Evolutionary conservation across 345 rosid genomes (phyloP), one percentile per base, ranked within the genome.

Genomic region (Tarenaya hassleriana): DNA sequence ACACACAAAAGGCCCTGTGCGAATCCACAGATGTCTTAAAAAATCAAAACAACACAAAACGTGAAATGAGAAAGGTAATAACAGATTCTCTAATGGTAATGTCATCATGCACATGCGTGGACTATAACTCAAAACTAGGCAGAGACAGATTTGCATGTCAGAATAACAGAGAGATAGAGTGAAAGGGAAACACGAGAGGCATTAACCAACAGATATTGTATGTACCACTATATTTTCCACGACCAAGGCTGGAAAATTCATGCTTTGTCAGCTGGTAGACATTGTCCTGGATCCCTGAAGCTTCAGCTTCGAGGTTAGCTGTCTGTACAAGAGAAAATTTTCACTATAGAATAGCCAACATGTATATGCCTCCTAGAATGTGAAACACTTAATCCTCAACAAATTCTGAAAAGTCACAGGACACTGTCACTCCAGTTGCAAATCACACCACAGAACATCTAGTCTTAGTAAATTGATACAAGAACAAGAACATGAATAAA

Each of bases 161-260:
- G 45, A 54, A 47, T 18, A 43, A 50, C 42, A 32, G 27, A 65
- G 51, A 51, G 39, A 1, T 10, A 13, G 34, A 29, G 17, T 20
- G 16, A 31, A 50, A 50, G 27, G 34, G 50, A 13, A 29, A 14
- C 10, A 10, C 14, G 34, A 21, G 41, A 19, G 37, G 49, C 10
- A 39, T n/a, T 11, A 52, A 45, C 63, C 18, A 24, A 47, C n/a
- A 24, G 47, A 55, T 55, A 38, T 40, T 18, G 35, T 50, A 16
- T 60, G 34, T 79, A 88, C 98, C 98, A 66, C 94, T 77, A 67
- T 76, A 88, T 50, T 92, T 85, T 67, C 83, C 87, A 61, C 68
- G 86, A 15, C 81, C 81, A 61, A 77, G 58, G 58, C 76, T 71
- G 45, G 94, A 78, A 71, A 73, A 83, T 52, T 70, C 95, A 63